Evolutionary conservation across 2,329 filamentous ascomycete species (phyloP).

Genomic region (Cladosporium colombiae): DNA sequence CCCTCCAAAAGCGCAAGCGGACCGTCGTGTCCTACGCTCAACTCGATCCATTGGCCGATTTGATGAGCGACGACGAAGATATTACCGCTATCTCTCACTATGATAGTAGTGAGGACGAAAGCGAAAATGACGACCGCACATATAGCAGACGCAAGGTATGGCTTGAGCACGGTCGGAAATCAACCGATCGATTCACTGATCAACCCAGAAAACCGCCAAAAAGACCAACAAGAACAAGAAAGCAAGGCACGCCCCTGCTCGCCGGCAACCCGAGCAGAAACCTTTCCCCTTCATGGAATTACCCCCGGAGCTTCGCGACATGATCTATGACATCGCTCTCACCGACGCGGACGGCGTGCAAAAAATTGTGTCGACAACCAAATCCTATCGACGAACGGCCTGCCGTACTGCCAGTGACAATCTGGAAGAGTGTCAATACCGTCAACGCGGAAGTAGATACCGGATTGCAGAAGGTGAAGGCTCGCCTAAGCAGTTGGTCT

Average conservation of each 20-base stretch:
- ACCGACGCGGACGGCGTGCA: slow-evolving; percentile 27
- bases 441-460: background rate
- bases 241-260: slow-evolving; percentile 14
- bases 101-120: background rate
- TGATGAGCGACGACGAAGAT: slow-evolving; percentile 2
- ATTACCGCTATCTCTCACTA: too few relatives aligned
- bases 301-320: slow-evolving; percentile 30
- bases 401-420: slow-evolving; percentile 22
- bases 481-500: slow-evolving; percentile 17
- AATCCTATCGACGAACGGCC: slow-evolving; percentile 28
- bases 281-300: slow-evolving; percentile 32
- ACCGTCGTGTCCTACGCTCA: slow-evolving; percentile 5
- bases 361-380: slow-evolving; percentile 25
- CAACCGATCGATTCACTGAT: background rate
- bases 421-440: background rate
- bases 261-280: slow-evolving; percentile 23
- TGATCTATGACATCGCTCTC: slow-evolving; percentile 34
- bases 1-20: slow-evolving; percentile 8
- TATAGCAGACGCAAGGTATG: slow-evolving; percentile 3
- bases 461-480: background rate
- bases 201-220: slow-evolving; percentile 11
- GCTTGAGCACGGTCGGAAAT: too few relatives aligned
- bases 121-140: slow-evolving; percentile 6
- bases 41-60: background rate
- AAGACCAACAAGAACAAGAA: slow-evolving; percentile 21